These are phyloP conservation scores for Butyriboletus loyo DNA, from an alignment of 768 basidiomycete genomes.

Conservation along the genomic window DNA sequence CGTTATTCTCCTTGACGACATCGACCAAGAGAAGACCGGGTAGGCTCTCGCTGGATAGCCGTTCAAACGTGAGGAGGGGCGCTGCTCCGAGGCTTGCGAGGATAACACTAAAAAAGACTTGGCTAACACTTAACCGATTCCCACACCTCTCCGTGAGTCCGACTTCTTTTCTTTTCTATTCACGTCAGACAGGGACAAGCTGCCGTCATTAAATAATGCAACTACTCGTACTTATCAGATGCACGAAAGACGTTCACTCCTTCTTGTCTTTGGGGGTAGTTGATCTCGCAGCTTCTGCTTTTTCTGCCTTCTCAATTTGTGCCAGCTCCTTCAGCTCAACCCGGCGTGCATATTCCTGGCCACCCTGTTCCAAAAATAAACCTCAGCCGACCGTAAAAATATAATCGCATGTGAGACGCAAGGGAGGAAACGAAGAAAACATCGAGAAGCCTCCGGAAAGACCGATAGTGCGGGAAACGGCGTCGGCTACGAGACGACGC, in stretches of 20 bases:
- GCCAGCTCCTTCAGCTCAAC: constrained; percentile 46
- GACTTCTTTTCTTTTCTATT: constrained; percentile 8
- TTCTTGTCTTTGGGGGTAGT: constrained; percentile 30
- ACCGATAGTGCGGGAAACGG: neutral
- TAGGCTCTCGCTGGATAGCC: neutral
- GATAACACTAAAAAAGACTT: constrained; percentile 26
- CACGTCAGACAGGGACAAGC: constrained; percentile 1
- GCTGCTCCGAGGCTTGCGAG: constrained; percentile 18
- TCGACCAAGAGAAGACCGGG: constrained; percentile 3
- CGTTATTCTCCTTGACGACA: constrained; percentile 17
- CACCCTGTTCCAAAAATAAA: constrained; percentile 50
- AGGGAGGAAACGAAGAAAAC: constrained; percentile 10
- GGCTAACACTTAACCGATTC: constrained; percentile 14
- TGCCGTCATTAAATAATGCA: constrained; percentile 1
- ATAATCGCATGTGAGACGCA: constrained; percentile 2
- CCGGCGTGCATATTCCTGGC: constrained; percentile 80
- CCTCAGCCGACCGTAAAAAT: constrained; percentile 5
- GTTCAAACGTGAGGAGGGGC: neutral
- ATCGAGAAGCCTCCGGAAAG: neutral
- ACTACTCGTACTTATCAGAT: neutral
- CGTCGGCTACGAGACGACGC: constrained; percentile 14
- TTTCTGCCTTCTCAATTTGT: constrained; percentile 38
- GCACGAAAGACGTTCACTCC: constrained; percentile 15
- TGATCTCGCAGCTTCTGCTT: constrained; percentile 18
- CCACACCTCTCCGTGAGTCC: neutral